phyloP scores from a whole-genome alignment of 352 stramenopile species.

The Pythium dissotocum region DNA sequence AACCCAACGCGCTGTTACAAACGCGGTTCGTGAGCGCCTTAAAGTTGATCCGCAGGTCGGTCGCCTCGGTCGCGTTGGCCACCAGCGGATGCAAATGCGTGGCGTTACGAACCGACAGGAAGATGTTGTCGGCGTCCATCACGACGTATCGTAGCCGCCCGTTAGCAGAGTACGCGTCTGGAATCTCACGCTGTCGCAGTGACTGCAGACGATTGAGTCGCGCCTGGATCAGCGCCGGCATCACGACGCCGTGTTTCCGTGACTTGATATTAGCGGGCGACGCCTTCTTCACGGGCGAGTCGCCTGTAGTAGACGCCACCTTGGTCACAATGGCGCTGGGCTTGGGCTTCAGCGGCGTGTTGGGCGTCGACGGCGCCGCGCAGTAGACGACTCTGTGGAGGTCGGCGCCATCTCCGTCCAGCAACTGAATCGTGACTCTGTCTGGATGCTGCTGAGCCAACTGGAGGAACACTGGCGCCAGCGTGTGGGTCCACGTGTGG shows the following conservation, averaged over 20 bases:
- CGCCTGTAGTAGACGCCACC: neutral
- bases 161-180: neutral
- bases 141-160: conserved; percentile 4
- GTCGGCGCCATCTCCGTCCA: neutral
- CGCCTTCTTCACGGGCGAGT: conserved; percentile 2
- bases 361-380: neutral
- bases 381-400: neutral
- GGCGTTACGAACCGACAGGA: conserved; percentile 10
- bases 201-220: conserved; percentile 1
- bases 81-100: conserved; percentile 10
- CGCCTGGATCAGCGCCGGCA: neutral
- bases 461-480: neutral
- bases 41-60: conserved; percentile 7
- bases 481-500: conserved; percentile 10
- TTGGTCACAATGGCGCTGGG: neutral
- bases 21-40: conserved; percentile 12
- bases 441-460: neutral
- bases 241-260: neutral
- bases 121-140: conserved; percentile 18
- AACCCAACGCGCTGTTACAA: conserved; percentile 9
- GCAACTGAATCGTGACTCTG: neutral
- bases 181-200: neutral
- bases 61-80: neutral
- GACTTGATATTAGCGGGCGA: neutral
- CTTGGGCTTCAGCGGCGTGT: neutral